phyloP scores from a whole-genome alignment of 805 yeast species.

The Metschnikowia rubicola region DNA sequence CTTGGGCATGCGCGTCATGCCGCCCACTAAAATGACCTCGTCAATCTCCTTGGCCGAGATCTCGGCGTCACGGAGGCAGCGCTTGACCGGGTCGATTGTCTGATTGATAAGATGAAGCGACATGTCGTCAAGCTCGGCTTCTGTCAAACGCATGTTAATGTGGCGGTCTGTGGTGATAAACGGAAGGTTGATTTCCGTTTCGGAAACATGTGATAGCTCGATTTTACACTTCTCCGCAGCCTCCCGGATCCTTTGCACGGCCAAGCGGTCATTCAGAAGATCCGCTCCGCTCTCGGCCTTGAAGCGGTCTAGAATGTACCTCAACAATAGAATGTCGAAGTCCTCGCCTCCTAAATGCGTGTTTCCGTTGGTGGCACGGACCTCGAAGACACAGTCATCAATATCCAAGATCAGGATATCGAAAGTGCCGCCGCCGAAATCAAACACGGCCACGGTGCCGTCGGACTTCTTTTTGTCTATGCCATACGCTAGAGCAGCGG shows the following conservation, averaged over 20 bases:
- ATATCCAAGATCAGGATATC: slow-evolving; percentile 77
- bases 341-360: slow-evolving; percentile 87
- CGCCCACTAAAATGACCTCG: slow-evolving; percentile 78
- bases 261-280: slow-evolving; percentile 47
- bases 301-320: slow-evolving; percentile 56
- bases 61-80: slow-evolving; percentile 72
- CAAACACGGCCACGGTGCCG: slow-evolving; percentile 59
- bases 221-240: slow-evolving; percentile 78
- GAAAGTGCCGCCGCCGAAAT: slow-evolving; percentile 83
- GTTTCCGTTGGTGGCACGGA: slow-evolving; percentile 78
- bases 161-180: slow-evolving; percentile 63
- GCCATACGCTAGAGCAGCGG: slow-evolving; percentile 97
- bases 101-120: slow-evolving; percentile 61
- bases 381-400: slow-evolving; percentile 79
- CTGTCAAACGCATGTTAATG: slow-evolving; percentile 55
- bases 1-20: slow-evolving; percentile 89
- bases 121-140: slow-evolving; percentile 65
- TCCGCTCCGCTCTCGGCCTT: slow-evolving; percentile 50
- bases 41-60: slow-evolving; percentile 62
- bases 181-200: slow-evolving; percentile 65
- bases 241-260: slow-evolving; percentile 74
- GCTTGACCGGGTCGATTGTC: slow-evolving; percentile 70
- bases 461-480: slow-evolving; percentile 56
- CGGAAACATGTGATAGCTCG: slow-evolving; percentile 62
- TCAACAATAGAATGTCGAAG: slow-evolving; percentile 63